Percentiles rank a stretch among this genome's conserved stretches.
Conservation (phyloP, 2,329 filamentous ascomycete species). For the Aspergillus nomiae region DNA sequence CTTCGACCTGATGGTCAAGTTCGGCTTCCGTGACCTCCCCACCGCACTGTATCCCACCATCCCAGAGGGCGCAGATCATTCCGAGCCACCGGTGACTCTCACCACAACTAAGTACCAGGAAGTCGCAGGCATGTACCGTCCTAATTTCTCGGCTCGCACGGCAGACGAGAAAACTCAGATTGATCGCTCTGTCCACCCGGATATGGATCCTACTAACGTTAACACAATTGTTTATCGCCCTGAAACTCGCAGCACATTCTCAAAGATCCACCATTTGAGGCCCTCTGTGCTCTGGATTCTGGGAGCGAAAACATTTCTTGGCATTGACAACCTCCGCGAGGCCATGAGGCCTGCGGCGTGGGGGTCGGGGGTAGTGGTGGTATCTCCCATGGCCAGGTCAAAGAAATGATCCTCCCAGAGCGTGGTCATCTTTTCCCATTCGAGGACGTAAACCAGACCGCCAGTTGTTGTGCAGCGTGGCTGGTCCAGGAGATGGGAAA, state of each 20-base stretch:
- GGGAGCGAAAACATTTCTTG: constrained; percentile 18
- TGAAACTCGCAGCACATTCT: background rate
- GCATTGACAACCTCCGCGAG: constrained; percentile 22
- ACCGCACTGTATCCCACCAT: constrained; percentile 8
- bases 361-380: constrained; percentile 35
- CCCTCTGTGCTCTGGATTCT: constrained; percentile 34
- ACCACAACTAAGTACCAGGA: constrained; percentile 12
- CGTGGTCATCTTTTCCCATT: constrained; percentile 10
- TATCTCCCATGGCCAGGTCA: constrained; percentile 54
- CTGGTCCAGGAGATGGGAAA: background rate
- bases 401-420: constrained; percentile 20
- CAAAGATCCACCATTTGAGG: background rate
- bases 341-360: constrained; percentile 33
- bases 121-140: background rate
- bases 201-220: background rate
- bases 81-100: constrained; percentile 10
- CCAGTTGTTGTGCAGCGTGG: constrained; percentile 4
- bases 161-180: background rate
- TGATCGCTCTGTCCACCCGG: background rate
- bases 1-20: constrained; percentile 7
- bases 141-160: background rate
- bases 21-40: constrained; percentile 15
- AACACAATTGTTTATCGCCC: constrained; percentile 4
- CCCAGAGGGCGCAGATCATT: background rate
- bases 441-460: constrained; percentile 1